Evolutionary conservation across 768 basidiomycete species (phyloP), one percentile per base, ranked within the genome.

Genomic region (Kwoniella mangroviensis): DNA sequence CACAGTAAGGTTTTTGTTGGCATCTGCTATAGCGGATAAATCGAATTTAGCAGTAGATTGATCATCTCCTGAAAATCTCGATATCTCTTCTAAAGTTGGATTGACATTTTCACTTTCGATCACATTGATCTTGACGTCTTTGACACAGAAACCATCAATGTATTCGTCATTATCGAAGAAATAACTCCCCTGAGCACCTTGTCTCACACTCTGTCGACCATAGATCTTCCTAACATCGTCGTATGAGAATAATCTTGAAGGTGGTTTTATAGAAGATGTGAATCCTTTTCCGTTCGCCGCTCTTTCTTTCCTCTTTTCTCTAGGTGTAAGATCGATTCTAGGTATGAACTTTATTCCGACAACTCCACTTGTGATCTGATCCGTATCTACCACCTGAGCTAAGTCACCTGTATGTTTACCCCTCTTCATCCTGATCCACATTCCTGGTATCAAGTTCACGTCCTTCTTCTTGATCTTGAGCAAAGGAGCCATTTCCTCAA

Each of bases 381-480:
- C 92, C 70, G 96, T 88, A 80, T 97, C 95, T 84, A 96, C 86
- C 60, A 99, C 93, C 81, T 97, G 94, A 1, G 97, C 97, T 59
- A 99, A 86, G 83, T 99, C 97, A 17, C 94, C 93, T 53, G 91
- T 87, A 80, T 99, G 97, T 79, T 92, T 95, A 55, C 96, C 96
- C 49, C 94, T 89, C 78, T 90, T 90, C 80, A 98, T 90, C 60
- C 97, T 92, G 9, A 98, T 94, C 97, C 97, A 99, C 75, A 89
- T 92, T 21, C 93, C 94, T 0, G 90, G 89, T 19, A 88, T 88
- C 52, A 98, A 88, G 0, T 91, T 91, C 56, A 90, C 84, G 72
- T 94, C 93, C 80, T 94, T 91, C 85, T 95, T 95, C 86, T 95
- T 98, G 78, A 97, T 97, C 80, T 93, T 92, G 74, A 98, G 87